Evolutionary conservation across 495 filamentous ascomycete species (phyloP), one percentile per base, ranked within the genome.

Genomic region (Pyronema domesticum): DNA sequence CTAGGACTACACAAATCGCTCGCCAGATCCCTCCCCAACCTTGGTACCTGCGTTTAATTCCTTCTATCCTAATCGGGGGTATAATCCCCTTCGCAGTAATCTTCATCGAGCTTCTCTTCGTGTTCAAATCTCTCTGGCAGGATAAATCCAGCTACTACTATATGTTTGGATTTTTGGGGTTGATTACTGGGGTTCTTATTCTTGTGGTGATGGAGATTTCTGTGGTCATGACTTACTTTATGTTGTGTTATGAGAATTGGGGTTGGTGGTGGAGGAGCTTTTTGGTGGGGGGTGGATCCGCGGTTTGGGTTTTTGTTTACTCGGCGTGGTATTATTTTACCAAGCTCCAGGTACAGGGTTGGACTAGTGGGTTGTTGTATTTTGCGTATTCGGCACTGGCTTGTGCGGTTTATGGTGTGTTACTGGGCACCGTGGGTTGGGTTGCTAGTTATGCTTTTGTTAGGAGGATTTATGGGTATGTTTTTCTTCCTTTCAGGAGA

Each of bases 261-360:
- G 76, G 91, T 66, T 95, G 89, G 89, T 93, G 85, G 86, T 94
- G 87, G 87, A 83, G 86, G 64, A 86, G 82, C 58, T 91, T 95
- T 71, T 67, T 87, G 37, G 77, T 89, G 13, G 89, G 89, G 42
- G 82, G 81, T 50, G 81, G 82, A 60, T 83, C 79, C 58, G 78
- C 82, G 1, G 68, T 86, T 57, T 95, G 88, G 88, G 79, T 95
- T 39, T 93, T 89, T 65, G 61, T 77, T 39, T 94, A 94, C 68
- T 85, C 83, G 62, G 71, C 82, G 44, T 94, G 84, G 80, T 95
- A 93, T 69, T 94, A 86, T 69, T 75, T 79, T 59, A 80, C 79
- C 63, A 85, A 82, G 67, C 73, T 95, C 36, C 82, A 89, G 59
- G 85, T 94, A 60, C 74, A 81, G 43, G 89, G 89, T 6, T 82